Percentiles rank a stretch among this genome's conserved stretches.
Conservation (phyloP, 1,284 basidiomycete species). For the Pseudozyma tsukubaensis region DNA sequence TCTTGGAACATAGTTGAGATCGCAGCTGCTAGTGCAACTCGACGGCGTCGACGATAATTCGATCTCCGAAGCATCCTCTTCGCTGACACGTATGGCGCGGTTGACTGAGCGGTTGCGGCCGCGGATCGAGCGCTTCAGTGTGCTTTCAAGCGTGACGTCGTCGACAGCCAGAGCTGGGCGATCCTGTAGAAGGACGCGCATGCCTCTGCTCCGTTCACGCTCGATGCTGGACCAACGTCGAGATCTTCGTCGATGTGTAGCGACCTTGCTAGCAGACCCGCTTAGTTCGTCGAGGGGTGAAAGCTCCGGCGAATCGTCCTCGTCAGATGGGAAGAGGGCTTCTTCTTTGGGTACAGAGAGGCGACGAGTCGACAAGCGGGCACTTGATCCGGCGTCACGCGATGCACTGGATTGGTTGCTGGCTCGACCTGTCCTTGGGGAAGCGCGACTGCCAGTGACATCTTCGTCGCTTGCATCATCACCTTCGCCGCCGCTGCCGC, state of each 20-base stretch:
- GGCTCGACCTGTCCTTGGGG: not conserved
- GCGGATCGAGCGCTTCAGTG: conserved; percentile 1
- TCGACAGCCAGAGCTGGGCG: conserved; percentile 1
- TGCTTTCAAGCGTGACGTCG: not conserved
- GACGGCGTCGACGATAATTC: conserved; percentile 27
- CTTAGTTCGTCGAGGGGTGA: conserved; percentile 23
- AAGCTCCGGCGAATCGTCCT: conserved; percentile 32
- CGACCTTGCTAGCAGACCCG: not conserved
- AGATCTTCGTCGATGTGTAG: conserved; percentile 12
- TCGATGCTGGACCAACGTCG: conserved; percentile 52
- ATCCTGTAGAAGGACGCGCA: conserved; percentile 45
- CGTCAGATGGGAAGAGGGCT: conserved; percentile 47
- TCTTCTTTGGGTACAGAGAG: conserved; percentile 31
- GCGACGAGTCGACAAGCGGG: conserved; percentile 11
- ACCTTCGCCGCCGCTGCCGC: conserved; percentile 43
- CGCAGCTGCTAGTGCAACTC: conserved; percentile 42
- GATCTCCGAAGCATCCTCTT: conserved; percentile 31
- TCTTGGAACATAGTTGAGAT: conserved; percentile 17
- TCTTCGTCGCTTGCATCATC: conserved; percentile 35
- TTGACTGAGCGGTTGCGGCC: conserved; percentile 10
- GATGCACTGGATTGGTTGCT: too few species aligned
- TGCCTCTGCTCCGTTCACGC: conserved; percentile 44
- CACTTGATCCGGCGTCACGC: not conserved
- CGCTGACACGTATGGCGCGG: not conserved
- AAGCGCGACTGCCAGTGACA: not conserved